Conservation (phyloP, 306 rosid species). For the Gleditsia sinensis region DNA sequence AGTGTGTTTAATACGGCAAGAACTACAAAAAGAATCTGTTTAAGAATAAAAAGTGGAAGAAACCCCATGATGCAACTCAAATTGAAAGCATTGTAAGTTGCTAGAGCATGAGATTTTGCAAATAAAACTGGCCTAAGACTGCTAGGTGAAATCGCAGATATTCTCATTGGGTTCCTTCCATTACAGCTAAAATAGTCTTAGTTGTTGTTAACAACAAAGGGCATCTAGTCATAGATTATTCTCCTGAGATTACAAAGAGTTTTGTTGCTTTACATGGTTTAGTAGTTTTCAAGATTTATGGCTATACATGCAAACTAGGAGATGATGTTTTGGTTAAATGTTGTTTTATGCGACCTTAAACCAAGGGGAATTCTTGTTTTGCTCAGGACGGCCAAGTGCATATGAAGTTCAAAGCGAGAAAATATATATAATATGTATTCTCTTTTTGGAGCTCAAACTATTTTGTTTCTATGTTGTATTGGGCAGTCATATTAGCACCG, state of each 20-base stretch:
- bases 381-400: conserved; percentile 25
- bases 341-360: neutral
- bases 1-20: conserved; percentile 12
- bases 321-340: neutral
- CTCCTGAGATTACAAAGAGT: conserved; percentile 38
- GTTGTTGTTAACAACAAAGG: conserved; percentile 44
- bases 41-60: conserved; percentile 11
- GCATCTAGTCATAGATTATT: conserved; percentile 28
- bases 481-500: no score
- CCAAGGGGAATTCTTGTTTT: neutral
- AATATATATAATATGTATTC: no score
- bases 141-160: neutral
- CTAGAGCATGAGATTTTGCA: conserved; percentile 12
- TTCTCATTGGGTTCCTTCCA: conserved; percentile 7
- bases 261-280: conserved; percentile 25
- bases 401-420: neutral
- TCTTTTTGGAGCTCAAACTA: no score
- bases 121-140: neutral
- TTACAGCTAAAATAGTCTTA: conserved; percentile 14
- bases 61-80: conserved; percentile 31
- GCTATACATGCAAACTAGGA: neutral
- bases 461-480: no score
- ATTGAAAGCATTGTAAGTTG: conserved; percentile 29
- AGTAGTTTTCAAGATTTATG: neutral
- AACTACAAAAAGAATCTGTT: conserved; percentile 13